phyloP scores from a whole-genome alignment of 2,329 filamentous ascomycete species.

The Pseudogymnoascus destructans region DNA sequence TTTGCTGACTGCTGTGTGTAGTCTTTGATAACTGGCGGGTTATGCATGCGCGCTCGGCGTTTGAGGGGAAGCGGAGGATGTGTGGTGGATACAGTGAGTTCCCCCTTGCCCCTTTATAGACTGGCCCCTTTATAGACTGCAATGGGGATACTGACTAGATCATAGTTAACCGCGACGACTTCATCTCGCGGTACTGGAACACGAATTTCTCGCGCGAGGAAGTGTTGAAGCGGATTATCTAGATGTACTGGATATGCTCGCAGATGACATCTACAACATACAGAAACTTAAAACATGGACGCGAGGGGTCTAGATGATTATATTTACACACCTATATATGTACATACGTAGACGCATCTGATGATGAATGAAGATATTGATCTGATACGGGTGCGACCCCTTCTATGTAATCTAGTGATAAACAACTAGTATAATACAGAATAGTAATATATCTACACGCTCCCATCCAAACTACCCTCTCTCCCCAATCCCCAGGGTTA shows the following conservation, averaged over 20 bases:
- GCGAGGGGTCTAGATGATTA: not conserved
- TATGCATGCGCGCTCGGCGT: constrained; percentile 71
- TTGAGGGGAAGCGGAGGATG: constrained; percentile 73
- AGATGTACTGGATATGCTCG: not conserved
- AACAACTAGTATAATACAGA: not conserved
- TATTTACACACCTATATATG: not conserved
- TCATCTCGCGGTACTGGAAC: constrained; percentile 60
- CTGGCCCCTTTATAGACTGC: not conserved
- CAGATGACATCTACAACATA: not conserved
- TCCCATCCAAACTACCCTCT: not conserved
- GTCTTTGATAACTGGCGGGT: constrained; percentile 97
- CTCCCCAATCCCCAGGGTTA: not conserved
- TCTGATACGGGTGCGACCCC: not conserved
- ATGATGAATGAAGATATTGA: not conserved
- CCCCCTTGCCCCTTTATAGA: not conserved
- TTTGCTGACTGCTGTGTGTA: constrained; percentile 23
- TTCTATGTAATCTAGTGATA: not conserved
- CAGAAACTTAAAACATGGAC: not conserved
- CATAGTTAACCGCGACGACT: constrained; percentile 68
- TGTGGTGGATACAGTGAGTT: constrained; percentile 81
- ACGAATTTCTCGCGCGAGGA: constrained; percentile 42
- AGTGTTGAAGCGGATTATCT: constrained; percentile 21
- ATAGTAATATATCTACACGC: not conserved
- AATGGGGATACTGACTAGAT: constrained; percentile 14
- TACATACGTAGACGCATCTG: not conserved